phyloP scores from a whole-genome alignment of 2,329 filamentous ascomycete species.

The Colletotrichum siamense region DNA sequence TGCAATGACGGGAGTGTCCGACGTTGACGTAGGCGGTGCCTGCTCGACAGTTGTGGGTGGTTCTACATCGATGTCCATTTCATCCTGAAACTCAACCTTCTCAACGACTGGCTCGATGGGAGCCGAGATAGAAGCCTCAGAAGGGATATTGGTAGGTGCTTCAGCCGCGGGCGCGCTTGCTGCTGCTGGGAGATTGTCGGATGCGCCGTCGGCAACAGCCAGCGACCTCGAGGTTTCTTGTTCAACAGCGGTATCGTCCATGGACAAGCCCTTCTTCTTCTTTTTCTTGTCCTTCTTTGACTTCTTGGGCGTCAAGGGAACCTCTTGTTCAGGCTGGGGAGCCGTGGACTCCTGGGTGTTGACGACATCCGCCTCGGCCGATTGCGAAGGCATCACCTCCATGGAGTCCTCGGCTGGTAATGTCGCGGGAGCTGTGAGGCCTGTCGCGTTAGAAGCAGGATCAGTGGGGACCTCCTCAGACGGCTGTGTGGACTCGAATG shows the following conservation, averaged over 20 bases:
- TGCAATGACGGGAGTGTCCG: not conserved
- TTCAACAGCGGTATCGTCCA: not conserved
- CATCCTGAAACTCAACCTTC: not conserved
- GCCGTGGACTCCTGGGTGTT: not conserved
- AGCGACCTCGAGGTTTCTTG: not conserved
- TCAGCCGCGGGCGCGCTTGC: not conserved
- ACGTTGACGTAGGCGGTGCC: not conserved
- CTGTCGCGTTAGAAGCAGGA: not conserved
- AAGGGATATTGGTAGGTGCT: not conserved
- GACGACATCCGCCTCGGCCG: not conserved
- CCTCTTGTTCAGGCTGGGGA: not conserved
- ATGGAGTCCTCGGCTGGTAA: not conserved
- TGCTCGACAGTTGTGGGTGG: not conserved
- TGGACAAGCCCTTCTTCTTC: constrained; percentile 23
- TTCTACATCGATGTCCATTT: not conserved
- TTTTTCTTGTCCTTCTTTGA: constrained; percentile 38
- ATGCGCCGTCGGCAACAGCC: not conserved
- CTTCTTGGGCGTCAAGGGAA: constrained; percentile 20
- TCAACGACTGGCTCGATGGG: not conserved
- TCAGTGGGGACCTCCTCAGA: not conserved
- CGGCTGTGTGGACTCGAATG: not conserved
- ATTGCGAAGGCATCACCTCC: not conserved
- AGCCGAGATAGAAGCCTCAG: not conserved
- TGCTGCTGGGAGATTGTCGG: not conserved
- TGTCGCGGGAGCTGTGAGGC: not conserved